Base-by-base conservation (phyloP, 2,329 filamentous ascomycete genomes). In the Diaporthe capsici region DNA sequence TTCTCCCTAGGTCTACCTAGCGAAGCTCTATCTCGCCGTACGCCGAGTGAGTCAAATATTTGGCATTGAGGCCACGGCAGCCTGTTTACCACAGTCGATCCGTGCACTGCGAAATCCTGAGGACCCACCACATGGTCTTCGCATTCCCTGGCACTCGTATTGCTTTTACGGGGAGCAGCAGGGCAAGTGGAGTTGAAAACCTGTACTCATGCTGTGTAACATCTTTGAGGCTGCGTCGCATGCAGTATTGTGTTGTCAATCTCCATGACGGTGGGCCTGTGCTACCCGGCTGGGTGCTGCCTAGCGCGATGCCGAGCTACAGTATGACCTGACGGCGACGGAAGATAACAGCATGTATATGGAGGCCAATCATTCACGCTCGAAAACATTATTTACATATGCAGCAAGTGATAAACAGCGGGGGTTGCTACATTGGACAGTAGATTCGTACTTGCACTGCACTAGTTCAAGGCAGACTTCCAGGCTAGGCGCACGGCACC, bases 391-490 rank as follows among this genome's bases (percentile, higher is more conserved):
- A 47, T 63, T 47, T 47, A 47, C n/a, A 44, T 47, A 28, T 12
- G 28, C 17, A 47, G 8, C 7, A 4, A 1, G 60, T 65, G 42
- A 65, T 31, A 31, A 13, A 20, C 4, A 20, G 4, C 17, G 2
- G 47, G 15, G 20, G 28, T 65, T 47, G 39, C 60, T 47, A 25
- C 42, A 12, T 47, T 17, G 39, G 25, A 47, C 25, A 15, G 39
- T 12, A 12, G 25, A 28, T 55, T 39, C 39, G 15, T 61, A 28
- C 22, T 28, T 25, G 49, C 58, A 4, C 37, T 28, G 20, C 60
- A 47, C 60, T 65, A 34, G 39, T 47, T 22, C 17, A 31, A 71
- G 68, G 70, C 68, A 49, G 70, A 58, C 42, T 49, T 20, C 44
- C 37, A 49, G 37, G 68, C 53, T 44, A 39, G 37, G 10, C 22